A percentile compares a stretch with the other conserved stretches of the same genome.
Evolutionary conservation across 1,284 basidiomycete genomes (phyloP).

Genomic region (Butyriboletus appendiculatus): DNA sequence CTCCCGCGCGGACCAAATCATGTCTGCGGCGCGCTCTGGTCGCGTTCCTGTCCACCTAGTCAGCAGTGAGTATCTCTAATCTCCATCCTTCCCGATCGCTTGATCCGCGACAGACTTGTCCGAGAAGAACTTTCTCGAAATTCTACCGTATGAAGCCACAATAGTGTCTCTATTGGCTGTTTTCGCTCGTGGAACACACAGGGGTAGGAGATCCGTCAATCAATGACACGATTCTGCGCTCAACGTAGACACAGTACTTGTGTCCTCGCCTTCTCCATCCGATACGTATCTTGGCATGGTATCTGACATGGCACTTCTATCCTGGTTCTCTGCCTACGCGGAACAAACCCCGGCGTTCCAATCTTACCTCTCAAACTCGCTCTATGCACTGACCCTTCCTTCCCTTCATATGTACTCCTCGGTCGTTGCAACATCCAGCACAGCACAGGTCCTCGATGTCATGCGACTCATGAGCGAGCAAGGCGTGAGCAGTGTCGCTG

Average conservation of each 20-base stretch:
- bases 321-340: slow-evolving; percentile 62
- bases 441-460: slow-evolving; percentile 64
- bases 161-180: slow-evolving; percentile 61
- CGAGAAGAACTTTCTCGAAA: slow-evolving; percentile 75
- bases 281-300: slow-evolving; percentile 54
- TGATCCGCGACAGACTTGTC: slow-evolving; percentile 57
- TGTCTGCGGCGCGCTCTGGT: slow-evolving; percentile 70
- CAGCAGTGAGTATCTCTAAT: slow-evolving; percentile 59
- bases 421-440: slow-evolving; percentile 59
- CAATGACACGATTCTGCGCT: slow-evolving; percentile 3
- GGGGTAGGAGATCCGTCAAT: slow-evolving; percentile 45
- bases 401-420: slow-evolving; percentile 61
- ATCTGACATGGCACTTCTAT: slow-evolving; percentile 60
- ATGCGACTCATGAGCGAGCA: slow-evolving; percentile 81
- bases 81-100: not conserved
- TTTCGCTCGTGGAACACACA: slow-evolving; percentile 69
- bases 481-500: slow-evolving; percentile 77
- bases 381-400: slow-evolving; percentile 59
- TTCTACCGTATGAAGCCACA: slow-evolving; percentile 60
- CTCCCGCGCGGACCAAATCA: slow-evolving; percentile 61
- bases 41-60: slow-evolving; percentile 71
- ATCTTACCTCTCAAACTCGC: slow-evolving; percentile 56
- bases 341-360: slow-evolving; percentile 49
- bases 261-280: slow-evolving; percentile 43
- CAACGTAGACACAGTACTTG: slow-evolving; percentile 44